Evolutionary conservation across 352 stramenopile species (phyloP).

Genomic region (Phytophthora pinifolia): DNA sequence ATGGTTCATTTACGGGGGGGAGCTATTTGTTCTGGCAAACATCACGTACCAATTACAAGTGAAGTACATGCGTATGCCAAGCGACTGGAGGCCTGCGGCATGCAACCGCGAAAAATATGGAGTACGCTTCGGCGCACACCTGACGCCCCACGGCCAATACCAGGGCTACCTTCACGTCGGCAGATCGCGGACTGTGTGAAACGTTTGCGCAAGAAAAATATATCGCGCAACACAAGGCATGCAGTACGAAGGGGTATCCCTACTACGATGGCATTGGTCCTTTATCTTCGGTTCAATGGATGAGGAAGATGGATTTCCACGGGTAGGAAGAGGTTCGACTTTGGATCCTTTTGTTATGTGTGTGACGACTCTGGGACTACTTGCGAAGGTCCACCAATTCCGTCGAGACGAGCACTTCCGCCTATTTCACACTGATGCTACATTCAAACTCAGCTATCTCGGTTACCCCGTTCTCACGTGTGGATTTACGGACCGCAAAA

Average conservation of each 20-base stretch:
- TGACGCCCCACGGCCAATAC: not conserved
- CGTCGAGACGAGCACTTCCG: not conserved
- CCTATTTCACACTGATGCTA: constrained; percentile 10
- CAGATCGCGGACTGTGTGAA: not conserved
- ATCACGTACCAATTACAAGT: too few relatives aligned
- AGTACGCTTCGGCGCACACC: not conserved
- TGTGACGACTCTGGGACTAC: not conserved
- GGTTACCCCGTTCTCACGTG: constrained; percentile 12
- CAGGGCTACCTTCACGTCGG: not conserved
- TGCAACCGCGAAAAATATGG: not conserved
- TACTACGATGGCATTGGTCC: not conserved
- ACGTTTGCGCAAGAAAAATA: not conserved
- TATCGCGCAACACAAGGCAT: not conserved
- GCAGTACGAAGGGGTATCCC: not conserved
- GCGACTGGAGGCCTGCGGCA: too few relatives aligned
- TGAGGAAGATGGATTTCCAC: not conserved
- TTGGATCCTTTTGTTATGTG: constrained; percentile 3
- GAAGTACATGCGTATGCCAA: too few relatives aligned
- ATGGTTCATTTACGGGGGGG: too few relatives aligned
- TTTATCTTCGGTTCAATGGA: constrained; percentile 5
- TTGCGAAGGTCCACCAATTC: constrained; percentile 4
- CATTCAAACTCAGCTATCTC: not conserved
- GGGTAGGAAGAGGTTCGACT: constrained; percentile 1
- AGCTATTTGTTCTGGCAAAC: too few relatives aligned
- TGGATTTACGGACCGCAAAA: constrained; percentile 2